Conservation (phyloP, 2,329 filamentous ascomycete genomes). For the Pezicula radicicola region DNA sequence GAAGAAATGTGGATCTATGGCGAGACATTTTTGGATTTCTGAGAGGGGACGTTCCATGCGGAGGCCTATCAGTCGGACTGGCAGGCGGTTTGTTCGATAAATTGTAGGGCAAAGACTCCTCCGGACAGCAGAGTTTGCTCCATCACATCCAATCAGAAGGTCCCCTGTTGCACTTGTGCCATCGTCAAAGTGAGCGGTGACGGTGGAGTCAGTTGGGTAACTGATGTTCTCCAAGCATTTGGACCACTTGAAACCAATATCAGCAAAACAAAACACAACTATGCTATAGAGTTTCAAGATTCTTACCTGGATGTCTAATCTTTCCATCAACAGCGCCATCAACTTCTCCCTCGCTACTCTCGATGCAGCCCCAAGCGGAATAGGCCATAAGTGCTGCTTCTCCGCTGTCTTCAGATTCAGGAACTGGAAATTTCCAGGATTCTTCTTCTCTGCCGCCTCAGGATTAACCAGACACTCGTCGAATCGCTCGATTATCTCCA, state of each 20-base stretch:
- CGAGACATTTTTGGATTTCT: slow-evolving; percentile 17
- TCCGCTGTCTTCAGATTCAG: slow-evolving; percentile 52
- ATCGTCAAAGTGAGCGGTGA: slow-evolving; percentile 41
- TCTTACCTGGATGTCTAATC: slow-evolving; percentile 29
- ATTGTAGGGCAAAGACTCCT: slow-evolving; percentile 22
- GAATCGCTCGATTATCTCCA: slow-evolving; percentile 39
- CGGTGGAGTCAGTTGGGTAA: slow-evolving; percentile 26
- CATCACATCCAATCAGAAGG: slow-evolving; percentile 46
- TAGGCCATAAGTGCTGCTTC: slow-evolving; percentile 28
- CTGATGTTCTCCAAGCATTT: slow-evolving; percentile 34
- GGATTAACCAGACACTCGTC: slow-evolving; percentile 50
- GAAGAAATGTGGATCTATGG: slow-evolving; percentile 38
- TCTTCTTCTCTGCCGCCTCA: slow-evolving; percentile 40
- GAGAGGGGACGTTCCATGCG: slow-evolving; percentile 25
- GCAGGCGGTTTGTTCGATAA: slow-evolving; percentile 7
- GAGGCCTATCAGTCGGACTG: slow-evolving; percentile 31
- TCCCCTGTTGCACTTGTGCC: slow-evolving; percentile 37
- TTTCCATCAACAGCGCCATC: slow-evolving; percentile 30
- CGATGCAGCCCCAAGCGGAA: slow-evolving; percentile 27
- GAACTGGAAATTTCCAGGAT: slow-evolving; percentile 47
- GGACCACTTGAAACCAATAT: slow-evolving; percentile 34
- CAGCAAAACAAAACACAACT: slow-evolving; percentile 12
- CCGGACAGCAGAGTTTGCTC: slow-evolving; percentile 36
- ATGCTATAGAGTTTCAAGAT: not conserved
- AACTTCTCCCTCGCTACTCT: slow-evolving; percentile 29